phyloP scores from a whole-genome alignment of 768 basidiomycete genomes.

The Vararia minispora region DNA sequence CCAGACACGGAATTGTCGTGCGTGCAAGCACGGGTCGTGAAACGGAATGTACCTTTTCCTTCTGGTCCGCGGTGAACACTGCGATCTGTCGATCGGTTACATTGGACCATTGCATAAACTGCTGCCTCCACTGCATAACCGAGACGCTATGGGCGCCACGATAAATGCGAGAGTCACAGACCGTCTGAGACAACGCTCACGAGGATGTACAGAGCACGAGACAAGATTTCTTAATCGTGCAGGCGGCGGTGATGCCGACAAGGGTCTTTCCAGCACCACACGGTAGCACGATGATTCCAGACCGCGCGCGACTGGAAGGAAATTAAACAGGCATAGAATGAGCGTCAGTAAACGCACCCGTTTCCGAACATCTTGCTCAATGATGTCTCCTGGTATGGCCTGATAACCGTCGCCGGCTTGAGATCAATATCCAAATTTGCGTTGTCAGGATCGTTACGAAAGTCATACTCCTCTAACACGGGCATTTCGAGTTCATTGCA shows the following conservation, averaged over 20 bases:
- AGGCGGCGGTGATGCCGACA: constrained; percentile 98
- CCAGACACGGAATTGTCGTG: neutral
- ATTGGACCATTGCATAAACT: constrained; percentile 98
- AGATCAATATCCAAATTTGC: constrained; percentile 97
- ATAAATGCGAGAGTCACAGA: constrained; percentile 1
- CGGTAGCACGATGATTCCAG: constrained; percentile 95
- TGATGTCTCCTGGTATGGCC: constrained; percentile 97
- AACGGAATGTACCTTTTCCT: constrained; percentile 64
- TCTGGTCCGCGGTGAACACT: constrained; percentile 95
- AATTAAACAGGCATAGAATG: constrained; percentile 1
- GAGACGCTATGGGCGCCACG: constrained; percentile 44
- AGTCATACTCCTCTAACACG: constrained; percentile 99
- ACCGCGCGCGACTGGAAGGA: constrained; percentile 72
- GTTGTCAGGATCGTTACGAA: constrained; percentile 93
- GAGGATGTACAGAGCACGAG: constrained; percentile 96
- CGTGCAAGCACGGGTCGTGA: constrained; percentile 2
- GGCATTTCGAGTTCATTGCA: constrained; percentile 97
- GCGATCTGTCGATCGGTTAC: constrained; percentile 94
- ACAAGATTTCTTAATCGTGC: constrained; percentile 98
- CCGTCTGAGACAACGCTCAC: constrained; percentile 53
- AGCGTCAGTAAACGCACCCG: constrained; percentile 52
- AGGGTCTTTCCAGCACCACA: constrained; percentile 99
- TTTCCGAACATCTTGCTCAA: constrained; percentile 99
- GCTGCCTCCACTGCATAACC: constrained; percentile 98
- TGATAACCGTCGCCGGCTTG: constrained; percentile 93